These are phyloP conservation scores for Xylaria sp. DNA, from an alignment of 2,329 filamentous ascomycete genomes.

Conservation along the genomic window DNA sequence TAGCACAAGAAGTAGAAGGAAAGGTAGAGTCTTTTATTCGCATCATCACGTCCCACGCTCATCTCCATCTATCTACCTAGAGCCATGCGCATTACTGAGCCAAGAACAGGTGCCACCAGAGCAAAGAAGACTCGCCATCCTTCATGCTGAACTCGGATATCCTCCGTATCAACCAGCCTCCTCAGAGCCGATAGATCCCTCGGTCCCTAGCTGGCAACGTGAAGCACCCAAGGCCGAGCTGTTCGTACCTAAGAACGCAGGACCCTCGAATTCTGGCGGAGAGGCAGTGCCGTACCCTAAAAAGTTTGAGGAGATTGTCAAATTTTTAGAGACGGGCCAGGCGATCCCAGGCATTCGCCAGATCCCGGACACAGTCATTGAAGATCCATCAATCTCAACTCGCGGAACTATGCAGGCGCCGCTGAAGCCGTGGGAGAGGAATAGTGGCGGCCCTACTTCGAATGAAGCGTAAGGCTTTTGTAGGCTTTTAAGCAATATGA, in stretches of 20 bases:
- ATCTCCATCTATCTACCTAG: neutral
- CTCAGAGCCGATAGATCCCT: conserved; percentile 22
- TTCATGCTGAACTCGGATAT: conserved; percentile 29
- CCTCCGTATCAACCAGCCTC: conserved; percentile 13
- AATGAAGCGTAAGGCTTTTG: conserved; percentile 15
- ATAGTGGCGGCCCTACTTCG: neutral
- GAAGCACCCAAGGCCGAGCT: conserved; percentile 48
- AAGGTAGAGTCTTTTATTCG: conserved; percentile 35
- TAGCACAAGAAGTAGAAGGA: conserved; percentile 40
- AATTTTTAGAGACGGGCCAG: conserved; percentile 76
- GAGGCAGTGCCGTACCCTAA: conserved; percentile 69
- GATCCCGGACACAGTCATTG: conserved; percentile 75
- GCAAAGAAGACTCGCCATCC: conserved; percentile 33
- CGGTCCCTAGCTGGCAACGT: conserved; percentile 49
- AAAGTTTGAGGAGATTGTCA: conserved; percentile 79
- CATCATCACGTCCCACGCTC: neutral
- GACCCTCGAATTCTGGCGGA: conserved; percentile 40
- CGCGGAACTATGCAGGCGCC: conserved; percentile 47
- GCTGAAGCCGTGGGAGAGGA: conserved; percentile 73
- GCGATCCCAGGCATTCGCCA: conserved; percentile 80
- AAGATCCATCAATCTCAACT: conserved; percentile 60
- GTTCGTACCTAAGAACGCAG: conserved; percentile 43
- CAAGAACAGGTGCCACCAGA: conserved; percentile 25
- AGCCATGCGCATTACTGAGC: conserved; percentile 13
- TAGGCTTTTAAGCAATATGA: conserved; percentile 3